These are phyloP conservation scores for Naganishia sp. DNA, from an alignment of 1,284 basidiomycete species.

Conservation along the genomic window DNA sequence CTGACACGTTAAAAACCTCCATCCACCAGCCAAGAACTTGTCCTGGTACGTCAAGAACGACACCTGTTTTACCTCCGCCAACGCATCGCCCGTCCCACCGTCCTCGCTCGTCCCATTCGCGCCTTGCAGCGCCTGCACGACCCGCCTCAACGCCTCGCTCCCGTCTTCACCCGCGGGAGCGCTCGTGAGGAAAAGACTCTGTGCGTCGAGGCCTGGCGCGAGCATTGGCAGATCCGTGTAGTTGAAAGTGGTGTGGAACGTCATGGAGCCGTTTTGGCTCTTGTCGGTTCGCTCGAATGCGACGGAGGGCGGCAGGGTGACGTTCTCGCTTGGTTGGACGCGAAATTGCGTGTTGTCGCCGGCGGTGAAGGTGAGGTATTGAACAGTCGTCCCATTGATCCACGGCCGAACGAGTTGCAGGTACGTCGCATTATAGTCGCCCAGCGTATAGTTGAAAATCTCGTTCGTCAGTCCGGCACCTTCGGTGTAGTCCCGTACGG, in stretches of 20 bases:
- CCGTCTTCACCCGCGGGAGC: slow-evolving; percentile 37
- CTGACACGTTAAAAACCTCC: slow-evolving; percentile 56
- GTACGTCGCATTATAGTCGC: slow-evolving; percentile 44
- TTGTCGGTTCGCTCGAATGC: slow-evolving; percentile 46
- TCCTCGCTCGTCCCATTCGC: slow-evolving; percentile 37
- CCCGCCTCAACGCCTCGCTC: slow-evolving; percentile 39
- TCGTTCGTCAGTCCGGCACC: slow-evolving; percentile 44
- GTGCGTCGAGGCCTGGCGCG: slow-evolving; percentile 48
- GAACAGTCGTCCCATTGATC: slow-evolving; percentile 54
- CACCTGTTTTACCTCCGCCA: slow-evolving; percentile 46
- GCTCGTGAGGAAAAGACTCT: slow-evolving; percentile 48
- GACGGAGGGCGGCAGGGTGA: slow-evolving; percentile 49
- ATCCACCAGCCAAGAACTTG: slow-evolving; percentile 57
- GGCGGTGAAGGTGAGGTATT: slow-evolving; percentile 48
- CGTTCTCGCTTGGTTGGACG: slow-evolving; percentile 47
- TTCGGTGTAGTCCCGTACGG: slow-evolving; percentile 55
- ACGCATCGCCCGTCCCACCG: slow-evolving; percentile 26
- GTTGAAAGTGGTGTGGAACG: slow-evolving; percentile 54
- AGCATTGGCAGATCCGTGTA: slow-evolving; percentile 50
- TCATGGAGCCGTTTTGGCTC: slow-evolving; percentile 42
- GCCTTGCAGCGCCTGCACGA: slow-evolving; percentile 45
- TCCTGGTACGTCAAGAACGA: slow-evolving; percentile 50
- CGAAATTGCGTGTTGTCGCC: slow-evolving; percentile 43
- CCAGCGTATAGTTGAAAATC: slow-evolving; percentile 58
- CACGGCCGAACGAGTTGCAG: slow-evolving; percentile 54